Evolutionary conservation across 1,284 basidiomycete genomes (phyloP), one percentile per base, ranked within the genome.

Genomic region (Malassezia restricta): DNA sequence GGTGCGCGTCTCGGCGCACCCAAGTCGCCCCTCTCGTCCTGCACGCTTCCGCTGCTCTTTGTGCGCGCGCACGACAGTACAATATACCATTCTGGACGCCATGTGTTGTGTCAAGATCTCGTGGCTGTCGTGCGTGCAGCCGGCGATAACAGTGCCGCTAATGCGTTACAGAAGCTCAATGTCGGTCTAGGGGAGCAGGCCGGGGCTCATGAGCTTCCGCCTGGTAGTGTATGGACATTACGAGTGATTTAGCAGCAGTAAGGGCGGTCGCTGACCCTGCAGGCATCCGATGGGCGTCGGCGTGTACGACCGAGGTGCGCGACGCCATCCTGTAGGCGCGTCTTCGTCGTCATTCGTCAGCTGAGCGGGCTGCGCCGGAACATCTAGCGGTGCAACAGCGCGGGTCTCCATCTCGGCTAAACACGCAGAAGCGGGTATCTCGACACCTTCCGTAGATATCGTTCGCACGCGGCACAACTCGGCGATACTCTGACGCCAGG

Each of bases 1-100:
- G 58, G 48, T 15, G 41, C 48, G 8, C 28, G 35, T 44, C 47
- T 39, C 12, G 47, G 47, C 27, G 24, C 3, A 8, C 31, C 2
- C 8, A 28, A 2, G 9, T 27, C 32, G 11, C 37, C 47, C 1
- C 57, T 56, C 9, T 35, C 58, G 3, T 57, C 59, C 32, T 60
- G 63, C 32, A 31, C 56, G 24, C 56, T 73, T 3, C 70, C 70
- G 3, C 47, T 73, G 17, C 53, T 71, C 41, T 66, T 73, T 50
- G 63, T 73, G 41, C 64, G 68, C 12, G 64, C 55, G 6, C 51
- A 54, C 11, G 66, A 71, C 45, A 69, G 70, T 7, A 62, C 61
- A 1, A 65, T 62, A 3, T 73, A 65, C 46, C 62, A 66, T 40
- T 64, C 68, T 1, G 65, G 62, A 3, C 51, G 64, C 8, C 62